Conservation (phyloP, 768 basidiomycete species). For the Hygrocybe coccinea region DNA sequence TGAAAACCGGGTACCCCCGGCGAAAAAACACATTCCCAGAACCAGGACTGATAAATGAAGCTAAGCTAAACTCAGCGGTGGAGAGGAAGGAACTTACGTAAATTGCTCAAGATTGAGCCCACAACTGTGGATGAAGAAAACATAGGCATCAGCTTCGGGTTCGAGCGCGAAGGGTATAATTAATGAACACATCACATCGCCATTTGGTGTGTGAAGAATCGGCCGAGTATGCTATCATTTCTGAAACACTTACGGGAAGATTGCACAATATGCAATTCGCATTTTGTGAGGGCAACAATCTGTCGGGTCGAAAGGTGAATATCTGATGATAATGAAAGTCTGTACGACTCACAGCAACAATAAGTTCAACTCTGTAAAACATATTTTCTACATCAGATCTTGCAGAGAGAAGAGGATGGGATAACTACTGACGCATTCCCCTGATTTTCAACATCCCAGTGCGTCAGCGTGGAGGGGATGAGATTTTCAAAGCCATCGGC, state of each 20-base stretch:
- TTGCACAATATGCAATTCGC: constrained; percentile 71
- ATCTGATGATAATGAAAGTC: neutral
- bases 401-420: constrained; percentile 26
- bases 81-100: constrained; percentile 46
- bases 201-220: too few species aligned
- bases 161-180: neutral
- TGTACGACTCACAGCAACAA: constrained; percentile 62
- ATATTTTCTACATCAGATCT: constrained; percentile 1
- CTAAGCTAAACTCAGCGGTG: neutral
- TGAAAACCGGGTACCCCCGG: constrained; percentile 70
- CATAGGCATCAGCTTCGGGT: constrained; percentile 1
- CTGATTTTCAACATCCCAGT: constrained; percentile 22
- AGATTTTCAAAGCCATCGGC: constrained; percentile 17
- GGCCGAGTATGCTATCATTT: too few species aligned
- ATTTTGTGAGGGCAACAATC: constrained; percentile 48
- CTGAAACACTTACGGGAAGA: constrained; percentile 56
- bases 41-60: constrained; percentile 65
- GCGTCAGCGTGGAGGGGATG: neutral
- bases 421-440: constrained; percentile 46
- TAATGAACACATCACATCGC: too few species aligned
- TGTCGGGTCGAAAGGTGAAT: constrained; percentile 15
- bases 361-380: constrained; percentile 54
- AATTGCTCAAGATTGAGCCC: constrained; percentile 82
- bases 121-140: constrained; percentile 48
- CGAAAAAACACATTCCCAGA: constrained; percentile 88